A percentile compares a stretch with the other conserved stretches of the same genome.
phyloP scores from a whole-genome alignment of 257 asterid genomes.

The Apocynum venetum region DNA sequence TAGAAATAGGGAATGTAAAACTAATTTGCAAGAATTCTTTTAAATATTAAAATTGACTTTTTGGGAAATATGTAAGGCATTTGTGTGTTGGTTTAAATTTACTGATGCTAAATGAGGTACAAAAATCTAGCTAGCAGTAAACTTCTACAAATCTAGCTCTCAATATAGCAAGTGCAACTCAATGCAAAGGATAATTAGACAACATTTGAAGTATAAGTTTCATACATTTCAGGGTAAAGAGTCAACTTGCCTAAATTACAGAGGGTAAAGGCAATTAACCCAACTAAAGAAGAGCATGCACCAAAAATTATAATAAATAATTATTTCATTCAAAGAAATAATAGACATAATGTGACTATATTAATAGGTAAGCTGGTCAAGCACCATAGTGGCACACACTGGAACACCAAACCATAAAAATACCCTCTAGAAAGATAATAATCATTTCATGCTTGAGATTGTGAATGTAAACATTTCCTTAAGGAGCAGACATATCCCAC shows the following conservation, averaged over 20 bases:
- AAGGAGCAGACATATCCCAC: neutral
- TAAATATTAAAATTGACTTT: neutral
- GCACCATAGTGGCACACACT: neutral
- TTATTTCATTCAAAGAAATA: neutral
- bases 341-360: neutral
- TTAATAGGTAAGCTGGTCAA: neutral
- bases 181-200: neutral
- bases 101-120: neutral
- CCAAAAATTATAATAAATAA: neutral
- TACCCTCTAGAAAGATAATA: neutral
- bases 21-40: neutral
- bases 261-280: neutral
- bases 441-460: neutral
- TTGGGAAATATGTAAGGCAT: neutral
- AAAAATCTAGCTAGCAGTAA: neutral
- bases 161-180: neutral
- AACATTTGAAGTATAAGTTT: neutral
- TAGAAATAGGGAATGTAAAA: too few relatives aligned
- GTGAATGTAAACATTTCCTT: neutral
- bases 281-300: too few relatives aligned
- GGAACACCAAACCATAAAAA: neutral
- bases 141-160: too few relatives aligned
- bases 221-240: neutral
- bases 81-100: neutral
- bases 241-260: neutral